Evolutionary conservation across 352 stramenopile species (phyloP), one percentile per base, ranked within the genome.

Genomic region (Pythium apleroticum): DNA sequence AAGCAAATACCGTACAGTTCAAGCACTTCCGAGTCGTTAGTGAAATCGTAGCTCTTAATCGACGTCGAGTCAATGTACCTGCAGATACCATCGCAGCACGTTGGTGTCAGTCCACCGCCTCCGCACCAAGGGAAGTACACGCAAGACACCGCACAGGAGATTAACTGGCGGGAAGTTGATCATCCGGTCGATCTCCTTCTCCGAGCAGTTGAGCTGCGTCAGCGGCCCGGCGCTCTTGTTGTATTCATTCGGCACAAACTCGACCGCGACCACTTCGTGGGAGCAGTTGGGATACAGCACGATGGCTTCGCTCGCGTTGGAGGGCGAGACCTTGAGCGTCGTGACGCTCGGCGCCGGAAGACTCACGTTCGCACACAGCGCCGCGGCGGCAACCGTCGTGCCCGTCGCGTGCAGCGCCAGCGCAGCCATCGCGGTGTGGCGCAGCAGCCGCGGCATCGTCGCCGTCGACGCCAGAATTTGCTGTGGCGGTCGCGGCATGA

Each of bases 201-300:
- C 49, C 6, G 27, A 56, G 27, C 49, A 56, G 49, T 56, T 56
- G 49, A 56, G 49, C 25, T 41, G 14, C 49, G 49, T 41, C 5
- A 56, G 49, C 11, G 49, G 27, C 4, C 27, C 27, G 8, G 27
- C 37, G 19, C 37, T 56, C 7, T 41, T 17, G 20, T 25, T 46
- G 48, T 41, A 45, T 1, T 65, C 49, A n/a, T 58, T 48, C 9
- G 15, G 31, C 12, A 24, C 37, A 11, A 61, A 53, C 27, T 24
- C 14, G 10, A 45, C 28, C 17, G 20, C 27, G 24, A 55, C 33
- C n/a, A 33, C 28, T 56, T 61, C 55, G 14, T n/a, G 22, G 19
- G 37, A 49, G 67, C 68, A 74, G 49, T 74, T 46, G 14, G 68
- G 63, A 19, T 17, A 19, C 39, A 71, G 46, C 19, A 74, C 41